These are phyloP conservation scores for Komagataella pastoris DNA, from an alignment of 805 yeast genomes.

Conservation along the genomic window DNA sequence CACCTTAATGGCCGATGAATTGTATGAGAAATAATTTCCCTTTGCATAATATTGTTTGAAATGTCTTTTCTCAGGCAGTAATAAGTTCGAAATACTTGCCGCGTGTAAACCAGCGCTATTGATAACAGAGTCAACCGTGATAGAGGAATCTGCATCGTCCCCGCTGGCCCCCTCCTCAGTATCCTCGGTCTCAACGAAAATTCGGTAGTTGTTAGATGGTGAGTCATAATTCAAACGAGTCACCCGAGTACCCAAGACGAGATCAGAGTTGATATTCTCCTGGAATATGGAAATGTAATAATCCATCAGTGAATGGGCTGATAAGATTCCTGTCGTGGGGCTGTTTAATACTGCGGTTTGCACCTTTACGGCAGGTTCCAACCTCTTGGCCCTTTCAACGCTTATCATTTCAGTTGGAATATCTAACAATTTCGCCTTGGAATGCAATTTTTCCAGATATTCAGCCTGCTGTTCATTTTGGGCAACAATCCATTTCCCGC, in stretches of 20 bases:
- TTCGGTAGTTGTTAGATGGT: slow-evolving; percentile 11
- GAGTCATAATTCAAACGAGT: slow-evolving; percentile 19
- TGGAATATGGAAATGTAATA: slow-evolving; percentile 44
- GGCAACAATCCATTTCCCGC: slow-evolving; percentile 87
- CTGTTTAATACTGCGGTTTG: slow-evolving; percentile 49
- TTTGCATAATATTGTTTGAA: slow-evolving; percentile 58
- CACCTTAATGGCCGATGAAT: slow-evolving; percentile 32
- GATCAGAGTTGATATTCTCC: slow-evolving; percentile 39
- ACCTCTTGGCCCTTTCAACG: slow-evolving; percentile 23
- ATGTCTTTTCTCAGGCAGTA: slow-evolving; percentile 51
- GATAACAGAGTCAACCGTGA: slow-evolving; percentile 44
- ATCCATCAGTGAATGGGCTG: slow-evolving; percentile 66
- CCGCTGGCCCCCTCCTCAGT: slow-evolving; percentile 8
- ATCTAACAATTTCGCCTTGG: slow-evolving; percentile 27
- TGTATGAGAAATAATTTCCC: slow-evolving; percentile 67
- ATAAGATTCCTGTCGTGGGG: slow-evolving; percentile 75
- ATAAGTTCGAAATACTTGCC: slow-evolving; percentile 52
- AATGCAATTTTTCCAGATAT: slow-evolving; percentile 39
- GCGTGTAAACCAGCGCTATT: slow-evolving; percentile 79
- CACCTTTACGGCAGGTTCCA: slow-evolving; percentile 62
- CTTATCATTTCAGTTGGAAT: slow-evolving; percentile 50
- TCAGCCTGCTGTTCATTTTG: slow-evolving; percentile 53
- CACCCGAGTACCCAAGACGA: slow-evolving; percentile 52
- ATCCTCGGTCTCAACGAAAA: slow-evolving; percentile 16
- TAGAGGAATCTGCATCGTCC: slow-evolving; percentile 18